Conservation (phyloP, 2,329 filamentous ascomycete genomes). For the Coniella lustricola region DNA sequence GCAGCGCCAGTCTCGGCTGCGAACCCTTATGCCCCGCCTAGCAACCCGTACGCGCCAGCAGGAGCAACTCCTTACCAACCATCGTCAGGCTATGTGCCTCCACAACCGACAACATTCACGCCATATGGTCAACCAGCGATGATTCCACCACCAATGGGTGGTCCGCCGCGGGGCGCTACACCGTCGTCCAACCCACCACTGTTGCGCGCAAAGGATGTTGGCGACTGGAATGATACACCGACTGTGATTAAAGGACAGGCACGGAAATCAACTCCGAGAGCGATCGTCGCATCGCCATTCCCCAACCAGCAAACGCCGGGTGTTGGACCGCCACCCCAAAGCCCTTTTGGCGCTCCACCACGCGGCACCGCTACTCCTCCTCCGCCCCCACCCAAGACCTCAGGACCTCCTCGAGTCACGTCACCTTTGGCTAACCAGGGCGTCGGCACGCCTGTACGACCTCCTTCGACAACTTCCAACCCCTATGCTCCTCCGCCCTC, state of each 20-base stretch:
- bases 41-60: constrained; percentile 25
- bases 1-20: constrained; percentile 18
- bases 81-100: constrained; percentile 7
- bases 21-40: constrained; percentile 28
- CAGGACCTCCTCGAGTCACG: constrained; percentile 60
- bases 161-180: constrained; percentile 51
- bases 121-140: constrained; percentile 31
- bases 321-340: constrained; percentile 46
- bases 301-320: constrained; percentile 46
- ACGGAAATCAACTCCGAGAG: constrained; percentile 67
- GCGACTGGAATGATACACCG: constrained; percentile 93
- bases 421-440: constrained; percentile 59
- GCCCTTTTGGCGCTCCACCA: constrained; percentile 46
- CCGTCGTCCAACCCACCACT: constrained; percentile 63
- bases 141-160: constrained; percentile 26
- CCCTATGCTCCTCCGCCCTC: constrained; percentile 57
- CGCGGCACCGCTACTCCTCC: constrained; percentile 63
- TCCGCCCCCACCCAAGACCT: constrained; percentile 71
- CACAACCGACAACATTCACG: constrained; percentile 27
- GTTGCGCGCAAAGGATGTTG: constrained; percentile 62
- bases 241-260: constrained; percentile 72
- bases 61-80: constrained; percentile 22
- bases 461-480: constrained; percentile 52
- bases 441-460: constrained; percentile 37
- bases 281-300: constrained; percentile 70